phyloP scores from a whole-genome alignment of 305 asterid species.

The Solanum chacoense region DNA sequence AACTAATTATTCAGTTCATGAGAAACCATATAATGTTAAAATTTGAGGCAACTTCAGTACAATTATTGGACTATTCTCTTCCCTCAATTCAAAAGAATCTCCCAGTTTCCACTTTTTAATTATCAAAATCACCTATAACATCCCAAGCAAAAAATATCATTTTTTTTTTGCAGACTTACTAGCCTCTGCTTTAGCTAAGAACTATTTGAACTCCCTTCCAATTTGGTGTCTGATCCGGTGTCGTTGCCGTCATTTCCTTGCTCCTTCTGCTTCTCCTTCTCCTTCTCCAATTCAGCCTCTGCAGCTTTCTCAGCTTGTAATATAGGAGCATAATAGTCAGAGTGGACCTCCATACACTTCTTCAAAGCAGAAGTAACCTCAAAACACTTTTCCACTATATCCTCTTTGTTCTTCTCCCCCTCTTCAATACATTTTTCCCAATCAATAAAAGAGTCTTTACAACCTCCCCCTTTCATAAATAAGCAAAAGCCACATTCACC shows the following conservation, averaged over 20 bases:
- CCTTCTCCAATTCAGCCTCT: slow-evolving; percentile 23
- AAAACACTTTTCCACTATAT: slow-evolving; percentile 58
- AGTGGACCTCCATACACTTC: slow-evolving; percentile 71
- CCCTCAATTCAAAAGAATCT: slow-evolving; percentile 5
- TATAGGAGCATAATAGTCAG: slow-evolving; percentile 58
- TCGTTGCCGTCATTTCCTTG: neutral
- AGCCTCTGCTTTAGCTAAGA: slow-evolving; percentile 2
- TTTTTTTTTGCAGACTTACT: neutral
- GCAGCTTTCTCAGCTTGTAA: slow-evolving; percentile 59
- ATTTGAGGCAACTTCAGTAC: neutral
- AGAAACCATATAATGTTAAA: neutral
- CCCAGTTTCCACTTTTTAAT: neutral
- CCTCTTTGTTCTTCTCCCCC: slow-evolving; percentile 48
- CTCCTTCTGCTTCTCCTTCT: slow-evolving; percentile 24
- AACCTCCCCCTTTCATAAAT: slow-evolving; percentile 79
- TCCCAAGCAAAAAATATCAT: neutral
- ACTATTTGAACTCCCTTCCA: neutral
- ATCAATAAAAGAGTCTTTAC: slow-evolving; percentile 42
- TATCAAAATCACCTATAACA: neutral
- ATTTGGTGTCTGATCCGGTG: neutral
- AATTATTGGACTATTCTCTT: slow-evolving; percentile 1
- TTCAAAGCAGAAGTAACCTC: slow-evolving; percentile 44
- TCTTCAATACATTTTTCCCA: slow-evolving; percentile 87
- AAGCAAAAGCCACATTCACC: slow-evolving; percentile 82
- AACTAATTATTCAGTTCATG: neutral